Conservation (phyloP, 1,284 basidiomycete species). For the Trichosporon faecale region DNA sequence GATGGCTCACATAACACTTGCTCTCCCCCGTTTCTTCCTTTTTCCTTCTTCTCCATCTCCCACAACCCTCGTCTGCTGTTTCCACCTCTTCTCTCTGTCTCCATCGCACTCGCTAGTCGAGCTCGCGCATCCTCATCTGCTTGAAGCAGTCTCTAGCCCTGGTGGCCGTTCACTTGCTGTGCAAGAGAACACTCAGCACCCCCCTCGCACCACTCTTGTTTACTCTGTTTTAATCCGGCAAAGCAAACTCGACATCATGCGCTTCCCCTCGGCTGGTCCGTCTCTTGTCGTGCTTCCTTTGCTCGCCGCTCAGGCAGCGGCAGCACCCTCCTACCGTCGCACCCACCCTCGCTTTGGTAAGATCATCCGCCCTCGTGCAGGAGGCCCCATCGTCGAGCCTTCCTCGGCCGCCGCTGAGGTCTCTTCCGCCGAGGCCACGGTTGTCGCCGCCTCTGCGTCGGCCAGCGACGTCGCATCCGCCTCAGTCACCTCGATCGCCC, state of each 20-base stretch:
- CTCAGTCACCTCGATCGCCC: not conserved
- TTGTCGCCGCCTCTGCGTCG: conserved; percentile 15
- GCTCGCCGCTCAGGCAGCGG: conserved; percentile 33
- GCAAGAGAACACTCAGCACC: conserved; percentile 16
- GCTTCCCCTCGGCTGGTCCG: conserved; percentile 25
- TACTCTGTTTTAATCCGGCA: not conserved
- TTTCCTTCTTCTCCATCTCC: conserved; percentile 18
- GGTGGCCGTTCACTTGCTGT: conserved; percentile 28
- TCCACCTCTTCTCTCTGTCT: conserved; percentile 13
- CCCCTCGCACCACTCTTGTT: conserved; percentile 10
- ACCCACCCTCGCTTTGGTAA: conserved; percentile 27
- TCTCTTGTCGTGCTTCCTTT: conserved; percentile 38
- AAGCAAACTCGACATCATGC: conserved; percentile 20
- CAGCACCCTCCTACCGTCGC: conserved; percentile 32
- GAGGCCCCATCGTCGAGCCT: conserved; percentile 4
- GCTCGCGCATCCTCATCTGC: conserved; percentile 24
- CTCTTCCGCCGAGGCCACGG: conserved; percentile 2
- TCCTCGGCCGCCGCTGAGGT: conserved; percentile 12
- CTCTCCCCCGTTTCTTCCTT: conserved; percentile 1
- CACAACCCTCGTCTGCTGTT: conserved; percentile 7
- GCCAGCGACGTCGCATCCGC: conserved; percentile 10
- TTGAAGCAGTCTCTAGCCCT: conserved; percentile 34
- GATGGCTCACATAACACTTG: conserved; percentile 10
- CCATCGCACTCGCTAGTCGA: conserved; percentile 26
- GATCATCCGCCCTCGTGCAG: conserved; percentile 23